Conservation (phyloP, 2,329 filamentous ascomycete species). For the Fusarium acutatum region DNA sequence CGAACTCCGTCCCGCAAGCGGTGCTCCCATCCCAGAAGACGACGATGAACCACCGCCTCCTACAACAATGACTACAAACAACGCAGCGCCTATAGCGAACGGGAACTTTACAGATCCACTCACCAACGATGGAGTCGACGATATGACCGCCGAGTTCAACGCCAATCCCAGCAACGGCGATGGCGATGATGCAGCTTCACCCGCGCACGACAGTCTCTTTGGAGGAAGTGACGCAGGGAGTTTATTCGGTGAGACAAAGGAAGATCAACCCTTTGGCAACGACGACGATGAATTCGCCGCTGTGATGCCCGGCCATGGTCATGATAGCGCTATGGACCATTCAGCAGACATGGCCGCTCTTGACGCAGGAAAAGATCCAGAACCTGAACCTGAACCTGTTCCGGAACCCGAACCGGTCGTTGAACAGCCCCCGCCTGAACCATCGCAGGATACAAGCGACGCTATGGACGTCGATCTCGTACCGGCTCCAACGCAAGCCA, state of each 20-base stretch:
- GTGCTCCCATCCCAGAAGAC: slow-evolving; percentile 77
- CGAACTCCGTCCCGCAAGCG: slow-evolving; percentile 82
- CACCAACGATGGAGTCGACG: slow-evolving; percentile 21
- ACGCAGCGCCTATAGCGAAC: slow-evolving; percentile 67
- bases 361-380: slow-evolving; percentile 39
- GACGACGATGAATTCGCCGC: slow-evolving; percentile 87
- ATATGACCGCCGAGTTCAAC: slow-evolving; percentile 37
- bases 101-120: slow-evolving; percentile 49
- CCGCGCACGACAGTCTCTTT: slow-evolving; percentile 82
- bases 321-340: slow-evolving; percentile 53
- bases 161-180: slow-evolving; percentile 48
- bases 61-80: slow-evolving; percentile 81
- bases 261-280: slow-evolving; percentile 73
- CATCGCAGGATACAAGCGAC: slow-evolving; percentile 22
- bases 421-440: slow-evolving; percentile 31
- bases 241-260: slow-evolving; percentile 80
- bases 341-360: slow-evolving; percentile 53
- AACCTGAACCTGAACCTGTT: slow-evolving; percentile 28
- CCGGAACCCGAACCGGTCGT: slow-evolving; percentile 16
- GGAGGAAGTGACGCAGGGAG: slow-evolving; percentile 82
- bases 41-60: slow-evolving; percentile 67
- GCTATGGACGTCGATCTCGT: slow-evolving; percentile 45
- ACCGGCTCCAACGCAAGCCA: slow-evolving; percentile 10
- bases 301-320: slow-evolving; percentile 51
- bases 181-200: slow-evolving; percentile 64